Evolutionary conservation across 805 yeast species (phyloP), one percentile per base, ranked within the genome.

Genomic region (Wickerhamomyces rabaulensis): DNA sequence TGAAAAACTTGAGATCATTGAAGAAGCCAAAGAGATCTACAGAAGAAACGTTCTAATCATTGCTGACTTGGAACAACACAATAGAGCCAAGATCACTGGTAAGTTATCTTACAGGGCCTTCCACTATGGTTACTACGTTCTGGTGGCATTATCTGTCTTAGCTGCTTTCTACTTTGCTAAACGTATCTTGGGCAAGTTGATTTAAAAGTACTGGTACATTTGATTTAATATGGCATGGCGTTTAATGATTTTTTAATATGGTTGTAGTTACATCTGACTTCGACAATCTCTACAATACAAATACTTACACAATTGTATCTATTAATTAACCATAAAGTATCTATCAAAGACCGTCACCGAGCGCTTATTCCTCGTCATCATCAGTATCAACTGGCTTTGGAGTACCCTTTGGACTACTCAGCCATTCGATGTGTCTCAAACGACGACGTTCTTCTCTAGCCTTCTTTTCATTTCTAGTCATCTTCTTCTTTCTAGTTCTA

Each of bases 391-490:
- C 81, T 6, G 97, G 95, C 65, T 86, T 87, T 57, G 98, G 98
- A 19, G 99, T 94, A 27, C 99, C 99, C 81, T 94, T 94, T 55
- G 99, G 97, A 58, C 95, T 80, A 57, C 83, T 84, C 64, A 92
- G 77, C 99, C 99, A 92, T 59, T 87, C 96, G 45, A 92, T 75
- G 67, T 92, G 87, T 70, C 98, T 83, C 67, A 89, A 71, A 70
- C 99, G 84, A 73, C 98, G 86, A 74, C 98, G 84, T 67, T 87
- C 95, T 35, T 84, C 95, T 69, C 91, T 90, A 40, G 75, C 71
- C 73, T 92, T 92, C 83, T 88, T 82, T 61, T 92, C 97, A 64
- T 92, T 92, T 79, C 99, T 84, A 25, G 98, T 94, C 81, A 94
- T 73, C 81, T 90, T 91, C 92, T 87, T 94, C 87, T 90, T 91